Percentiles rank a stretch among this genome's conserved stretches.
phyloP scores from a whole-genome alignment of 2,329 filamentous ascomycete genomes.

The Fusarium secorum region DNA sequence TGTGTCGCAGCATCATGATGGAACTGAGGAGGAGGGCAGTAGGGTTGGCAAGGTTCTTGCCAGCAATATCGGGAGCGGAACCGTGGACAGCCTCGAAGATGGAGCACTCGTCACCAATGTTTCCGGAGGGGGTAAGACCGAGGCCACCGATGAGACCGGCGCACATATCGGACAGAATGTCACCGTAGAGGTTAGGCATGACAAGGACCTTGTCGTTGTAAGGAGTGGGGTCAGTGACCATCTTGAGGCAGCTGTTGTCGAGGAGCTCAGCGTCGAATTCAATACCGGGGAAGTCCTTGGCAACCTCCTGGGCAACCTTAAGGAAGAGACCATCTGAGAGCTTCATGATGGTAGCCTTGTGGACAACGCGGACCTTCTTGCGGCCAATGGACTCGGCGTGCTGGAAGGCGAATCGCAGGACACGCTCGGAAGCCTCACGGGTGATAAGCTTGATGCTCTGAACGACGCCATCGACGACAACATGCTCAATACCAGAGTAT shows the following conservation, averaged over 20 bases:
- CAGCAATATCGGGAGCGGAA: conserved; percentile 94
- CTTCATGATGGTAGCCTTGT: conserved; percentile 99
- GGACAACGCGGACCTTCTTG: conserved; percentile 96
- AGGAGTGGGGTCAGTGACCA: conserved; percentile 92
- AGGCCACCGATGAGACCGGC: conserved; percentile 97
- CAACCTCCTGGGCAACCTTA: conserved; percentile 80
- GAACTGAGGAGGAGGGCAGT: conserved; percentile 93
- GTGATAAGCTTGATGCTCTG: conserved; percentile 99
- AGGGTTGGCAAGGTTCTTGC: conserved; percentile 95
- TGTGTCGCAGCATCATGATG: conserved; percentile 99
- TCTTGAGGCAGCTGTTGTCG: conserved; percentile 99
- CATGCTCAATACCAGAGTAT: conserved; percentile 99
- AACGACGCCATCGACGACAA: conserved; percentile 96
- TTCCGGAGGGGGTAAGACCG: conserved; percentile 94
- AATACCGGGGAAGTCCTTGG: conserved; percentile 94
- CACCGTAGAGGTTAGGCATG: conserved; percentile 98
- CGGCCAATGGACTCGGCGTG: conserved; percentile 92
- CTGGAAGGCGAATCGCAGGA: conserved; percentile 97
- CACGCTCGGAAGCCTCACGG: conserved; percentile 90
- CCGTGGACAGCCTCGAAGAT: conserved; percentile 99
- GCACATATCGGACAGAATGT: conserved; percentile 99
- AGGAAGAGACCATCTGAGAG: conserved; percentile 99
- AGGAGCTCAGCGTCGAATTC: conserved; percentile 98
- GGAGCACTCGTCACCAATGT: conserved; percentile 98
- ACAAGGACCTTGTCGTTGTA: conserved; percentile 99